Conservation (phyloP, 1,284 basidiomycete genomes). For the Naganishia albida region DNA sequence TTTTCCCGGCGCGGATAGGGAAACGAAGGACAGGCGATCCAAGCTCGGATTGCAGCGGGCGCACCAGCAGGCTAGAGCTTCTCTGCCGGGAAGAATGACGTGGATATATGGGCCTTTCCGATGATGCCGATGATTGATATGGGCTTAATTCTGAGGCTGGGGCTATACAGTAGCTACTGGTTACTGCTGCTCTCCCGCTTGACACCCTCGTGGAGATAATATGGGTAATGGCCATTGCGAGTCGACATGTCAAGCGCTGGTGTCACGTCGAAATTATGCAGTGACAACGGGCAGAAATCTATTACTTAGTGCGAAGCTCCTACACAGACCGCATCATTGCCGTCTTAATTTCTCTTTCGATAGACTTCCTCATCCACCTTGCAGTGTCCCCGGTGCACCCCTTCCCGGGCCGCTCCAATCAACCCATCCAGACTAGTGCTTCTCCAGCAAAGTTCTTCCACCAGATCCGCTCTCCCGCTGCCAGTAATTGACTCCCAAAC, state of each 20-base stretch:
- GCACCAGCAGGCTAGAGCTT: neutral
- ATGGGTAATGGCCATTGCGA: too few species aligned
- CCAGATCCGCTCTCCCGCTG: neutral
- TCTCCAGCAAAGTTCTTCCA: conserved; percentile 11
- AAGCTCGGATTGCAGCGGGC: neutral
- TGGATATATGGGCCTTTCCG: neutral
- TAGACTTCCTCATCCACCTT: conserved; percentile 7
- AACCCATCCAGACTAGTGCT: neutral
- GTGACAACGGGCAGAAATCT: too few species aligned
- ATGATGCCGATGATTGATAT: too few species aligned
- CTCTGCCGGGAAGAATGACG: neutral
- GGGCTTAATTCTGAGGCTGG: too few species aligned
- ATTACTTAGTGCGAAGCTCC: neutral
- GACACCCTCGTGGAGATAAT: too few species aligned
- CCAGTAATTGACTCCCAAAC: neutral
- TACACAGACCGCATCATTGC: neutral
- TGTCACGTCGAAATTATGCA: too few species aligned
- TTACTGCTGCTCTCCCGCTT: too few species aligned
- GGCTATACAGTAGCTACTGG: too few species aligned
- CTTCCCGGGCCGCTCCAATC: neutral
- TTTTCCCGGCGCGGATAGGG: conserved; percentile 19
- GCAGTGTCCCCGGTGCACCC: neutral
- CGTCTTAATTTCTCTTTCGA: neutral
- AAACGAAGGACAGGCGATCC: neutral
- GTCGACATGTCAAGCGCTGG: too few species aligned